Base-by-base conservation (phyloP, 169 alveolate species). In the Eimeria brunetti region DNA sequence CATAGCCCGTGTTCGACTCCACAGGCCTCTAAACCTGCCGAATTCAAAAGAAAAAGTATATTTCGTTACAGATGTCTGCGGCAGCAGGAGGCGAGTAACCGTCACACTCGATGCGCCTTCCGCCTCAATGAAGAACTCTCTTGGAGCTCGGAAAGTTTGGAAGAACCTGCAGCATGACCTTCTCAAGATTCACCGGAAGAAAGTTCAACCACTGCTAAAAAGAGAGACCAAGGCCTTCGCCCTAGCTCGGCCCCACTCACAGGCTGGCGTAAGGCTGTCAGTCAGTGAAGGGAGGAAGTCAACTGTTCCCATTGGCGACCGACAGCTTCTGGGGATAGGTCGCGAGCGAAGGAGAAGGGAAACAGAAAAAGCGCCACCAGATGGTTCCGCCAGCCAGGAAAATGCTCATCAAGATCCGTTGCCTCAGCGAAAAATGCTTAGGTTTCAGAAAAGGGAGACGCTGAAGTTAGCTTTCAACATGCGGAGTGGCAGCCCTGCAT, bases 1-100 rank as follows among this genome's bases (percentile, higher is more conserved):
- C 94, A 93, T 93, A 9, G 85, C 94, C 46, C 85, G 96, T 3
- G 93, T 93, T 75, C 89, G 90, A 27, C 36, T 38, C 11, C 96
- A 93, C 53, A 93, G 91, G 2, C 89, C 89, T 11, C 62, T 93
- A 24, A 69, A 81, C 41, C 41, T 93, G 75, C 85, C 85, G 30
- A 88, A 62, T 20, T 88, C 93, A 20, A 81, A 83, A 41, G 93
- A 84, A 46, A 49, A 49, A n/a, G 38, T 93, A 41, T 93, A 75
- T 53, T 51, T 93, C 20, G 46, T 85, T 27, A 93, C 96, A 38
- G 93, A 93, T 5, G 96, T 93, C 14, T 51, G 83, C 81, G 93
- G 93, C 60, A 64, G 83, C 93, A 60, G 93, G 64, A 86, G 93
- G 64, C 53, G 93, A 12, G 93, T 86, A 30, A 86, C 83, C n/a